These are phyloP conservation scores for Anastatica hierochuntica DNA, from an alignment of 345 rosid genomes.

Conservation along the genomic window DNA sequence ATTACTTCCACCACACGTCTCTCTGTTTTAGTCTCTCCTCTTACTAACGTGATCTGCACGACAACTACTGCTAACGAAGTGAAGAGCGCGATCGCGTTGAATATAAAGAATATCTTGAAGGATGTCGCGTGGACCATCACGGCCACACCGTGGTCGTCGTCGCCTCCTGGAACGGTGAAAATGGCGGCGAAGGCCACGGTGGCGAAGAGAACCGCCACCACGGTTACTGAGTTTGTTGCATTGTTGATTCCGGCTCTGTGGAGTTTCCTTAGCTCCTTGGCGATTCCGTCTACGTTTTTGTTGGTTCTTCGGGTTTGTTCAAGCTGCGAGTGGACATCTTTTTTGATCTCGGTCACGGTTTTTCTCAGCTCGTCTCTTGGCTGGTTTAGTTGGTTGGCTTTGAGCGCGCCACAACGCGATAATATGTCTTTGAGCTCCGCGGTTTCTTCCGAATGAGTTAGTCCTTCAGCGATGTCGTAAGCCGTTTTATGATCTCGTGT, in stretches of 20 bases:
- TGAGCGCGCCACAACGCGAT: constrained; percentile 56
- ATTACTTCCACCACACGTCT: constrained; percentile 74
- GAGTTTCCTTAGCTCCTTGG: constrained; percentile 65
- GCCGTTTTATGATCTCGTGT: constrained; percentile 78
- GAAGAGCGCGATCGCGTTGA: constrained; percentile 68
- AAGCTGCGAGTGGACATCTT: constrained; percentile 70
- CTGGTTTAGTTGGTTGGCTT: constrained; percentile 68
- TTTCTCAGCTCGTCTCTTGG: constrained; percentile 71
- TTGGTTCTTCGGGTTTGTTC: constrained; percentile 85
- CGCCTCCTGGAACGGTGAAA: constrained; percentile 82
- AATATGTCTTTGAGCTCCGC: constrained; percentile 50
- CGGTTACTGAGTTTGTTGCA: constrained; percentile 79
- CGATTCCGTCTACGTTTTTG: constrained; percentile 67
- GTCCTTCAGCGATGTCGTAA: constrained; percentile 76
- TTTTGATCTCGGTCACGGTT: constrained; percentile 71
- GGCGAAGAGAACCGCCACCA: constrained; percentile 86
- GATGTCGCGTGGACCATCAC: constrained; percentile 35
- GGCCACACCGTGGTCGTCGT: constrained; percentile 44
- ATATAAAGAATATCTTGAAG: constrained; percentile 66
- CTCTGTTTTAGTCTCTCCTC: constrained; percentile 73
- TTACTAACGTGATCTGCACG: constrained; percentile 81
- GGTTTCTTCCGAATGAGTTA: constrained; percentile 61
- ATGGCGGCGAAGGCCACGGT: constrained; percentile 92
- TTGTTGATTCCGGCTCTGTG: constrained; percentile 78
- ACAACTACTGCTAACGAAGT: constrained; percentile 85